phyloP scores from a whole-genome alignment of 768 basidiomycete species.

The Lactarius deliciosus region DNA sequence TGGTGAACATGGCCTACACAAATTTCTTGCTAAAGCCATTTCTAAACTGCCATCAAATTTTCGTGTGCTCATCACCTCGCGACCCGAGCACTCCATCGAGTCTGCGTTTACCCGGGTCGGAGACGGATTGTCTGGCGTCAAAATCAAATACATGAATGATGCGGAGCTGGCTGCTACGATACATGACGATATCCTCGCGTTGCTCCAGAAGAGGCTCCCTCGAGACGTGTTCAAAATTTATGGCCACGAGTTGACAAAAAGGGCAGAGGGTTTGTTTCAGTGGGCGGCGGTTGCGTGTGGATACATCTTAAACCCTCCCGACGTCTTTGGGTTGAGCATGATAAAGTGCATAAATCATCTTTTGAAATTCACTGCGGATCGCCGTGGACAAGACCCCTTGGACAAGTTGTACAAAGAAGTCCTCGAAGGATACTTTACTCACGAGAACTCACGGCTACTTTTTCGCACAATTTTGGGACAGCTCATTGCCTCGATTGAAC shows the following conservation, averaged over 20 bases:
- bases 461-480: not conserved
- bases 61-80: not conserved
- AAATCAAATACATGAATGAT: not conserved
- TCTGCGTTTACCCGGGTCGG: not conserved
- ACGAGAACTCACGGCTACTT: not conserved
- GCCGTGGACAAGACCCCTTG: not conserved
- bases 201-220: not conserved
- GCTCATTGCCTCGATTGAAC: not conserved
- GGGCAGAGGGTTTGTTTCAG: constrained; percentile 1
- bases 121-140: no score
- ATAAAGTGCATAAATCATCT: not conserved
- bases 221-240: not conserved
- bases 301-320: not conserved
- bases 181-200: not conserved
- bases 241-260: not conserved
- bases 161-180: not conserved
- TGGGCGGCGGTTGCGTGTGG: not conserved
- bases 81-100: not conserved
- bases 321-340: not conserved
- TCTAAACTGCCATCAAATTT: not conserved
- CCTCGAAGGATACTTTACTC: not conserved
- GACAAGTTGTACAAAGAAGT: not conserved
- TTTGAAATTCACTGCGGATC: not conserved
- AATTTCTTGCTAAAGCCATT: not conserved
- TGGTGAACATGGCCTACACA: not conserved